Base-by-base conservation (phyloP, 148 eudicot species). In the Amaranthus cruentus region DNA sequence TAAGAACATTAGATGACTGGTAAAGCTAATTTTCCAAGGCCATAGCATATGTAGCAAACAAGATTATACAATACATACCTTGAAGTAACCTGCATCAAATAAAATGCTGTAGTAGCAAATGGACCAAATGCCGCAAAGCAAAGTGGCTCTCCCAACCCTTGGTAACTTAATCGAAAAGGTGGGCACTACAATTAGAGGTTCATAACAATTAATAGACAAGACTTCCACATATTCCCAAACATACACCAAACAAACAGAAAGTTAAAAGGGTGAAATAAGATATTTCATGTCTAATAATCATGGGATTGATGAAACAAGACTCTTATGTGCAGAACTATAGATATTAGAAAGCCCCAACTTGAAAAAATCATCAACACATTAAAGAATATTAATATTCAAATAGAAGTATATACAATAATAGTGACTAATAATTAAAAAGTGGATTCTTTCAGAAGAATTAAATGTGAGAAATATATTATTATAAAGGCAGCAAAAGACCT, bases 81-180 rank as follows among this genome's bases (percentile, higher is more conserved):
- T 72, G 85, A 80, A 61, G 81, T 84, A 64, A 85, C 79, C 69
- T 88, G 92, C 78, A 94, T 76, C 47, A 94, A 73, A 76, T 94
- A 94, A 80, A 89, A 94, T 11, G 93, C 97, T 18, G 87, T 85
- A 38, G 98, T 89, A 21, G 98, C 89, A 84, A 91, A 91, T 10
- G 98, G 96, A 46, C 98, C 98, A 71, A 91, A 94, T 49, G 98
- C 87, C 28, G 90, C 90, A 84, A 94, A 91, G 84, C 93, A 87
- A 70, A 94, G 84, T 56, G 97, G 98, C 78, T 94, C 98, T 70
- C 97, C 98, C 5, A 94, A 63, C 68, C 98, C 98, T 75, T 84
- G 84, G 83, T 94, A 94, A 77, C 98, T 88, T 61, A 94, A 87
- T 67, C 96, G 91, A 81, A 87, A 89, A 55, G 97, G 96, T n/a